These are phyloP conservation scores for Orbilia ellipsospora DNA, from an alignment of 2,329 filamentous ascomycete species.

Conservation along the genomic window DNA sequence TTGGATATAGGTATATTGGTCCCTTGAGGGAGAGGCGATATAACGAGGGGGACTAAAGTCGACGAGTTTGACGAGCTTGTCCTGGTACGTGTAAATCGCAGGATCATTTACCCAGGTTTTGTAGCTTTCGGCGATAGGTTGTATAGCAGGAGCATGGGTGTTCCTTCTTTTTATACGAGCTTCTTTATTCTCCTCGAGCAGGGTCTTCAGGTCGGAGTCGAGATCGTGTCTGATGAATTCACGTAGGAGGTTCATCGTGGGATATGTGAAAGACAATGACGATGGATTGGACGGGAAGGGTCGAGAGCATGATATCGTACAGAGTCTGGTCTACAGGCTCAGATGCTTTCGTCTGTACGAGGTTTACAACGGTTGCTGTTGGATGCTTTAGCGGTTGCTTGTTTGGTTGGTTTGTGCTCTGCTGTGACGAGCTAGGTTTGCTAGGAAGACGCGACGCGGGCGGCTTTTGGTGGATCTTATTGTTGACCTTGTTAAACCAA, in stretches of 20 bases:
- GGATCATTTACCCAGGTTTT: too few species aligned
- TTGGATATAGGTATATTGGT: slow-evolving; percentile 20
- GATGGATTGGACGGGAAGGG: neutral
- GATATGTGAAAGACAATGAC: neutral
- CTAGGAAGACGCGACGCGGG: slow-evolving; percentile 14
- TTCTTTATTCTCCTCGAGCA: slow-evolving; percentile 7
- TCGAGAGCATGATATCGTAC: slow-evolving; percentile 15
- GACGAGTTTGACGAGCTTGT: slow-evolving; percentile 15
- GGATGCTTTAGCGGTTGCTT: too few species aligned
- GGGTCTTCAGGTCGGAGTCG: slow-evolving; percentile 23
- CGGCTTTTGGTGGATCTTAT: too few species aligned
- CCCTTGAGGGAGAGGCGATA: slow-evolving; percentile 25
- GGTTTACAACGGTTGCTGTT: too few species aligned
- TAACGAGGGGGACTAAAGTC: slow-evolving; percentile 36
- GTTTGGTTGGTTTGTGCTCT: neutral
- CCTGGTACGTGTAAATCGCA: slow-evolving; percentile 9
- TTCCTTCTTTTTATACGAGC: slow-evolving; percentile 6
- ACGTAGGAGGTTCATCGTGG: slow-evolving; percentile 31
- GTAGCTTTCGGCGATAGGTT: neutral
- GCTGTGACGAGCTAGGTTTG: neutral
- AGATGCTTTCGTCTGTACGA: too few species aligned
- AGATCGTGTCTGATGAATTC: slow-evolving; percentile 44
- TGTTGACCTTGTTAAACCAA: too few species aligned
- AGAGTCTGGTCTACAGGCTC: neutral
- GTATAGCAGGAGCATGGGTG: neutral